Evolutionary conservation across 257 asterid species (phyloP), one percentile per base, ranked within the genome.

Genomic region (Petunia secreta): DNA sequence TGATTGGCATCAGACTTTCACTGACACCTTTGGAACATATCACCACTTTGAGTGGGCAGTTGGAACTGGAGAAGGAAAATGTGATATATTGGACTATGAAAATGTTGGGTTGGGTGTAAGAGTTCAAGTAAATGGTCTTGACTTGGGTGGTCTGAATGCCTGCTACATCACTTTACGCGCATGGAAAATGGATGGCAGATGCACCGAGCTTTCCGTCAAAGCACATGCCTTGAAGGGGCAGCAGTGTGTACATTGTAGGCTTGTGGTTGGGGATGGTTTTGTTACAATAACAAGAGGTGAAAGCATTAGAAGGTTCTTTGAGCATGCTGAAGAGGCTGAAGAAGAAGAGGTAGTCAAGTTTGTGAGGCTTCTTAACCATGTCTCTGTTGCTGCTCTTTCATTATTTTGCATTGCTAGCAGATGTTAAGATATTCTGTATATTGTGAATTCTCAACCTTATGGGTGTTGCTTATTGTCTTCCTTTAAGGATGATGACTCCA

Each of bases 271-370:
- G 55, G 98, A 91, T 87, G 97, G 98, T 63, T 90, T 88, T 87
- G 90, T 96, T 71, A 88, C 97, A 34, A 96, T 96, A 58, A 84
- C 91, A 54, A 87, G 90, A 80, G 99, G 97, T 52, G 94, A 91
- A 82, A 90, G 90, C 84, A 90, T 96, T 82, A 88, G 89, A 82
- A 90, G 91, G 87, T 93, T 94, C 87, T 94, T 96, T 91, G 99
- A 94, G 84, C 98, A 94, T 86, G 99, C 99, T 16, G 99, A 96
- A 90, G 98, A 92, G 89, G 97, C 97, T 39, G 99, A 96, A 88
- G 99, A 96, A 91, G 99, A 94, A 85, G 99, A 96, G 98, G 99
- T 25, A 25, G 25, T 25, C 83, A 84, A 80, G 81, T 80, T 82
- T 41, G 25, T 73, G 73, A 71, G 80, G 60, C 82, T 66, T 41